Evolutionary conservation across 2,329 filamentous ascomycete species (phyloP).

Genomic region (Diplocarpon rosae): DNA sequence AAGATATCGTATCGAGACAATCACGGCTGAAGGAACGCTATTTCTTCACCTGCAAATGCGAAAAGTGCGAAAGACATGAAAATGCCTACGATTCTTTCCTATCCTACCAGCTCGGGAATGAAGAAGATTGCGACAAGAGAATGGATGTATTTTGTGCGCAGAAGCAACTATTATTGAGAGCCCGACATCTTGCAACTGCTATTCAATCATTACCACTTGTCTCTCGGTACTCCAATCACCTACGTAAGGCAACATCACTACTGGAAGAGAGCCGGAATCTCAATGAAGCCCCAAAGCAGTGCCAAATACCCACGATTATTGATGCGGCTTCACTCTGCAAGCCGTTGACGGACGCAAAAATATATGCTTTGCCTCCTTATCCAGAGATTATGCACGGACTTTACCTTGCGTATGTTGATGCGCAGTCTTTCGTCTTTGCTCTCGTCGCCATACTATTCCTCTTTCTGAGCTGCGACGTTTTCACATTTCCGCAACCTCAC

Average conservation of each 20-base stretch:
- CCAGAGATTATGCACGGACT: slow-evolving; percentile 34
- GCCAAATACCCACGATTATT: neutral
- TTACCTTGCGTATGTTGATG: slow-evolving; percentile 32
- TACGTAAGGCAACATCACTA: no score
- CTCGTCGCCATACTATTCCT: slow-evolving; percentile 33
- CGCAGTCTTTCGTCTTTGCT: slow-evolving; percentile 36
- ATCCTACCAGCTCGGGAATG: neutral
- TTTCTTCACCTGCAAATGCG: slow-evolving; percentile 22
- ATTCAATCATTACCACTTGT: no score
- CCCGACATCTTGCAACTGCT: no score
- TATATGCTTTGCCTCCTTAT: slow-evolving; percentile 14
- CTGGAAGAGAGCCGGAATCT: neutral
- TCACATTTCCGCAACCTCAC: slow-evolving; percentile 39
- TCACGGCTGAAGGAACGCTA: slow-evolving; percentile 16
- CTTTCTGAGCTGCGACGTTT: slow-evolving; percentile 34
- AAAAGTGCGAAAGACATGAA: slow-evolving; percentile 14
- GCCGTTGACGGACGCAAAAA: neutral
- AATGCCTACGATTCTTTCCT: slow-evolving; percentile 14
- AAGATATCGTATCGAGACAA: slow-evolving; percentile 5
- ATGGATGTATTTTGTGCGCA: slow-evolving; percentile 2
- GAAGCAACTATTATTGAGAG: neutral
- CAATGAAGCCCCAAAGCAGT: neutral
- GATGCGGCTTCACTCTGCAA: neutral
- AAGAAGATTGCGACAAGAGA: neutral
- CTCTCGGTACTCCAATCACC: no score